Base-by-base conservation (phyloP, 1,139 yeast species). In the Eremothecium coryli region DNA sequence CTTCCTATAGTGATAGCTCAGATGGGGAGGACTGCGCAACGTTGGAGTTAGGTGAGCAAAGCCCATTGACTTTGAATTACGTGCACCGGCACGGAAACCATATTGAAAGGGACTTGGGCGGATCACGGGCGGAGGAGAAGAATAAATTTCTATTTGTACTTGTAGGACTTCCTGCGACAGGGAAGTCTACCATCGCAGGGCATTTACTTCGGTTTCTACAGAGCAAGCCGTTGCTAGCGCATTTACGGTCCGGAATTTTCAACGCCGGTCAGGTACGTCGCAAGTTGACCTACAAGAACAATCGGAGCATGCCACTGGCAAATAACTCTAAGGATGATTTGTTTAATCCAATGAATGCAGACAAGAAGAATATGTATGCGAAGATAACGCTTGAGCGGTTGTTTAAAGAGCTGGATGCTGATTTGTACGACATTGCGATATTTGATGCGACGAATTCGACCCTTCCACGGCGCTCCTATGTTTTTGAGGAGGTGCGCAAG, bases 391-490 rank as follows among this genome's bases (percentile, higher is more conserved):
- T 78, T 38, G 64, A 66, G 31, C 61, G 68, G 35, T 50, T 78
- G 38, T 60, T 76, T 15, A 52, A 60, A 33, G 71, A 69, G 36
- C 56, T 79, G 31, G 49, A 61, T 23, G 48, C 52, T 16, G 65
- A 69, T 39, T 46, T 50, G 22, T 64, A 73, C 27, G 75, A 73
- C 48, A 68, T 78, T 31, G 86, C 82, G 2, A 66, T 76, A 22
- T 67, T 76, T 41, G 88, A 79, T 54, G 88, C 88, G 24, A 79
- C 88, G 6, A 77, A 78, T 51, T 71, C 82, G 1, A 75, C 82
- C 2, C 46, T 49, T 8, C 66, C 62, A 12, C 66, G 90, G 50
- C 62, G 82, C 46, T 48, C 54, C 6, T 52, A 44, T 36, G 52
- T 64, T n/a, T 48, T 58, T 18, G 40, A 52, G 5, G 47, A 52